Evolutionary conservation across 1,284 basidiomycete species (phyloP).

Genomic region (Sporisorium scitamineum): DNA sequence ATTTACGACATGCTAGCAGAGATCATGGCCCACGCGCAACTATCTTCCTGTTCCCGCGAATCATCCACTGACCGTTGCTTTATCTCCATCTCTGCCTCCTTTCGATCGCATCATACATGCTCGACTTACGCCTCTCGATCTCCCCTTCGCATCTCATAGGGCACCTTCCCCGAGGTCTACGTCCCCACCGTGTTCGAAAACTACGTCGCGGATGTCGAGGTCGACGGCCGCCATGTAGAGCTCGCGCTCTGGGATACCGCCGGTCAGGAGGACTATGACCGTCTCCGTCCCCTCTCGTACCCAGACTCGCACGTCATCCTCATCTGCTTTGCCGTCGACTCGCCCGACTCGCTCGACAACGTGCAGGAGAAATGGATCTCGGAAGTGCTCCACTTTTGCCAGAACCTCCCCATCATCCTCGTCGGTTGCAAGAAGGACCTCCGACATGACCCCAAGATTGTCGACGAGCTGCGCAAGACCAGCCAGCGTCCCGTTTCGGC

Average conservation of each 20-base stretch:
- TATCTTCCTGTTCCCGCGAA: not conserved
- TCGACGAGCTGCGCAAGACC: conserved; percentile 69
- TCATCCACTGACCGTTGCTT: not conserved
- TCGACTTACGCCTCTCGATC: not conserved
- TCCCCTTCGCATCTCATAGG: conserved; percentile 67
- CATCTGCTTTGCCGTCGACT: conserved; percentile 93
- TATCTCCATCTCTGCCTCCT: not conserved
- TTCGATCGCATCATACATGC: not conserved
- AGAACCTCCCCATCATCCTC: conserved; percentile 85
- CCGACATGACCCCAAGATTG: conserved; percentile 69
- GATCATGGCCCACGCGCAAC: not conserved
- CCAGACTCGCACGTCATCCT: conserved; percentile 93
- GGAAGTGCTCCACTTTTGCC: conserved; percentile 92
- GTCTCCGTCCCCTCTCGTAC: conserved; percentile 77
- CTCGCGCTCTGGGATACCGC: conserved; percentile 95
- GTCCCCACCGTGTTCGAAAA: conserved; percentile 93
- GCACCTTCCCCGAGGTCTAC: conserved; percentile 93
- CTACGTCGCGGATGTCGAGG: conserved; percentile 89
- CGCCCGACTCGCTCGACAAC: conserved; percentile 91
- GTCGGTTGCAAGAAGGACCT: conserved; percentile 85
- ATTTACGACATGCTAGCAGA: not conserved
- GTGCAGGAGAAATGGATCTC: conserved; percentile 98
- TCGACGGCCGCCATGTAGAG: conserved; percentile 90
- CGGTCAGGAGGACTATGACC: conserved; percentile 82
- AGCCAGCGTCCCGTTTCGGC: conserved; percentile 67